Conservation (phyloP, 2,329 filamentous ascomycete genomes). For the Knufia petricola region DNA sequence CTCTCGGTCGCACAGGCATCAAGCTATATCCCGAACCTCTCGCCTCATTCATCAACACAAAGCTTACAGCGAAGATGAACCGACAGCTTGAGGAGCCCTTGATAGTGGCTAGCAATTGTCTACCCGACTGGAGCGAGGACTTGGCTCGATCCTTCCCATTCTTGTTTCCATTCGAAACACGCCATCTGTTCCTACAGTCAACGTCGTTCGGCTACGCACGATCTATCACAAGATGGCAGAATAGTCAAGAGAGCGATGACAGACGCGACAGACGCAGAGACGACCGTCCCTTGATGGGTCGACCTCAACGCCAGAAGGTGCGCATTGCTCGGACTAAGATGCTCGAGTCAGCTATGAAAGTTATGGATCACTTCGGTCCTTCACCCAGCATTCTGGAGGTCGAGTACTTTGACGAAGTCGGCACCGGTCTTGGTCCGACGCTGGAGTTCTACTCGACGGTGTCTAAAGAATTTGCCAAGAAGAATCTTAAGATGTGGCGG, state of each 20-base stretch:
- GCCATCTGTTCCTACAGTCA: constrained; percentile 92
- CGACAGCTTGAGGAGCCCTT: constrained; percentile 92
- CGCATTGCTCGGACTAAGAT: constrained; percentile 92
- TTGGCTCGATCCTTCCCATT: constrained; percentile 89
- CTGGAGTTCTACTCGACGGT: constrained; percentile 97
- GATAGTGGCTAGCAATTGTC: constrained; percentile 91
- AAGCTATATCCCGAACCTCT: constrained; percentile 66
- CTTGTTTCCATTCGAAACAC: constrained; percentile 94
- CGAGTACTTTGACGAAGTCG: constrained; percentile 97
- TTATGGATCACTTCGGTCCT: constrained; percentile 97
- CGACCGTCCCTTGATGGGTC: constrained; percentile 80
- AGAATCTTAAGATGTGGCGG: constrained; percentile 93
- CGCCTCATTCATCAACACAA: constrained; percentile 95
- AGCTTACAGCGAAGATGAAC: constrained; percentile 94
- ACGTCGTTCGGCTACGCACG: constrained; percentile 96
- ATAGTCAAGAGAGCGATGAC: constrained; percentile 69
- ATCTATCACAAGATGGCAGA: constrained; percentile 97
- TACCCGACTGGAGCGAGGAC: constrained; percentile 94
- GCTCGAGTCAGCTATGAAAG: constrained; percentile 90
- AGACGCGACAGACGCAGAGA: constrained; percentile 74
- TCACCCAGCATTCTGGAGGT: constrained; percentile 93
- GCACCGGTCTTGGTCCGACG: constrained; percentile 88
- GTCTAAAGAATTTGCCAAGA: constrained; percentile 93
- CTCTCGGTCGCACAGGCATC: constrained; percentile 47
- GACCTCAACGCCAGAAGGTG: constrained; percentile 94